These are phyloP conservation scores for Massarina eburnea DNA, from an alignment of 2,329 filamentous ascomycete species.

Conservation along the genomic window DNA sequence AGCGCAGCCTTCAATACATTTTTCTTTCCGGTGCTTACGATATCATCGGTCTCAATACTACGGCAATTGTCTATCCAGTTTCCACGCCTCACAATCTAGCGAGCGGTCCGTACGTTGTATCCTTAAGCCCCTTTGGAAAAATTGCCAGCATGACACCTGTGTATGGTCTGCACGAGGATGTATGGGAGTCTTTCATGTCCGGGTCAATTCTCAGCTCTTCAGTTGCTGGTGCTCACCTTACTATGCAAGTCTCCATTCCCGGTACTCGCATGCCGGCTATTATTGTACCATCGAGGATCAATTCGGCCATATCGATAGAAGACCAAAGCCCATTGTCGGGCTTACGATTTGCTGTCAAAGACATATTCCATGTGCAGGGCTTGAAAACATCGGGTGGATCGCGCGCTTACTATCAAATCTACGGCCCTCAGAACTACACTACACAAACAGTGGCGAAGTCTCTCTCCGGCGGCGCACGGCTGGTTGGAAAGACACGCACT, in stretches of 20 bases:
- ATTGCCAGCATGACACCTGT: too few species aligned
- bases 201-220: constrained; percentile 4
- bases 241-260: constrained; percentile 9
- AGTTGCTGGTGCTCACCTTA: neutral
- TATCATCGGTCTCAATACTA: too few species aligned
- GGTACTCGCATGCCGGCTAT: constrained; percentile 6
- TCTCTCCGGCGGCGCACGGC: constrained; percentile 23
- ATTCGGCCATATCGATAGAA: neutral
- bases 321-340: constrained; percentile 6
- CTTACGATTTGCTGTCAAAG: constrained; percentile 8
- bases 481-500: constrained; percentile 55
- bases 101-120: too few species aligned
- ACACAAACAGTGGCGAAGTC: constrained; percentile 8
- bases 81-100: too few species aligned
- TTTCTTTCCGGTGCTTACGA: too few species aligned
- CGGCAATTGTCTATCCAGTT: too few species aligned
- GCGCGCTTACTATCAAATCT: constrained; percentile 9
- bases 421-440: constrained; percentile 6
- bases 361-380: constrained; percentile 10
- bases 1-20: too few species aligned
- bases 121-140: too few species aligned
- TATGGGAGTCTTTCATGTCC: too few species aligned
- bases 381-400: constrained; percentile 5
- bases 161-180: too few species aligned
- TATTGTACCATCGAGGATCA: constrained; percentile 8